Evolutionary conservation across 1,284 basidiomycete species (phyloP).

Genomic region (Ustilago hordei): DNA sequence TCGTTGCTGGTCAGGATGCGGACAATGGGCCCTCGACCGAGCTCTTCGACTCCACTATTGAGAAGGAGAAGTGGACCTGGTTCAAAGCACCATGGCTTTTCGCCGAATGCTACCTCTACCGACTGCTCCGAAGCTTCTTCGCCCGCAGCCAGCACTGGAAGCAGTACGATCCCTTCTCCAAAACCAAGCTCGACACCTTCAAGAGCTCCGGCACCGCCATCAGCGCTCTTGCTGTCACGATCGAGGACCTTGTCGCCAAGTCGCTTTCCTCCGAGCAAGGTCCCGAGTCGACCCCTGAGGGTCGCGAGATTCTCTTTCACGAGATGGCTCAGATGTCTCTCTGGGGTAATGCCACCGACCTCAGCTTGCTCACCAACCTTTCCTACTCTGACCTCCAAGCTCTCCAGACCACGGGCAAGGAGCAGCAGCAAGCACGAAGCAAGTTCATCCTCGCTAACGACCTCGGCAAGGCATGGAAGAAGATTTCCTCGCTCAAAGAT

Average conservation of each 20-base stretch:
- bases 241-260: conserved; percentile 57
- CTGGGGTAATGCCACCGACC: conserved; percentile 77
- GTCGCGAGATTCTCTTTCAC: conserved; percentile 75
- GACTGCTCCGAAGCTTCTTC: conserved; percentile 83
- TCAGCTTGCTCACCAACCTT: conserved; percentile 84
- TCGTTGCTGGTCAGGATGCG: conserved; percentile 37
- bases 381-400: conserved; percentile 82
- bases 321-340: conserved; percentile 87
- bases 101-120: conserved; percentile 87
- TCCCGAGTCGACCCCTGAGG: conserved; percentile 46
- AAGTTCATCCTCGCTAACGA: conserved; percentile 88
- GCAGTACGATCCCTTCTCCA: conserved; percentile 84
- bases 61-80: conserved; percentile 77
- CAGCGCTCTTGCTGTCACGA: conserved; percentile 72
- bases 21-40: conserved; percentile 77
- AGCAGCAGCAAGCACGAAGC: conserved; percentile 57
- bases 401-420: conserved; percentile 82
- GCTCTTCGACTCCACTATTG: conserved; percentile 55
- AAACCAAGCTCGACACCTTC: conserved; percentile 86
- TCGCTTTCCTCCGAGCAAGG: conserved; percentile 39
- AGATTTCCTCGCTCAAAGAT: conserved; percentile 75
- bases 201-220: conserved; percentile 81
- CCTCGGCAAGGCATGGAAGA: conserved; percentile 80
- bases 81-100: conserved; percentile 89
- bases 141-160: conserved; percentile 80